Base-by-base conservation (phyloP, 768 basidiomycete genomes). In the Xerocomellus intermedius region DNA sequence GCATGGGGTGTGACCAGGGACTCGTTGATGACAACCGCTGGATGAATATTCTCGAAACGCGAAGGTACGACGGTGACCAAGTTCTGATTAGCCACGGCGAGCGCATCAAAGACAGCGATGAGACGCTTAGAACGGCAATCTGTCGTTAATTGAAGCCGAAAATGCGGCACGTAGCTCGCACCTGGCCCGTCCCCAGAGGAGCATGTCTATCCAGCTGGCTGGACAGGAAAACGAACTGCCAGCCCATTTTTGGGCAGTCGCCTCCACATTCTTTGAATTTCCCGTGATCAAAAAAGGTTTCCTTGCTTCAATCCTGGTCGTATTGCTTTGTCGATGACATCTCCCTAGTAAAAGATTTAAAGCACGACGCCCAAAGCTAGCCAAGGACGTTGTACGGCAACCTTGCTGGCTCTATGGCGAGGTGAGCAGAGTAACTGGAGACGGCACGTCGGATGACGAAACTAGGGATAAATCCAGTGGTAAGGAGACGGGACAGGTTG, bases 191-290 rank as follows among this genome's bases (percentile, higher is more conserved):
- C 24, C 2, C 21, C 10, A 10, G 24, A 16, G 48, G 48, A 1
- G 38, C 35, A 47, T 42, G 42, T 33, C 36, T 46, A 26, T 54
- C 32, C 4, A 56, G 17, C 32, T 58, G 55, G n/a, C 57, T 39
- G 28, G 54, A 57, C 3, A 44, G 57, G 33, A 47, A 50, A 28
- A 47, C 44, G 13, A n/a, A n/a, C n/a, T 50, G 54, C 44, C 44
- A 56, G 24, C 44, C 30, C 43, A 50, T 19, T 41, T 46, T 53
- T 8, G 52, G 52, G 8, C 43, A 43, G 17, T 49, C 38, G 32
- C 54, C 48, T 36, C 53, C 46, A 22, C 54, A 32, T 24, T 56
- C 43, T 10, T 46, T 56, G 16, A 55, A 48, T 42, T 47, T 42
- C 3, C 17, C 35, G n/a, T 14, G 5, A 28, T 24, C 35, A 17